Evolutionary conservation across 2,329 filamentous ascomycete species (phyloP), one percentile per base, ranked within the genome.

Genomic region (Aspergillus sp.): DNA sequence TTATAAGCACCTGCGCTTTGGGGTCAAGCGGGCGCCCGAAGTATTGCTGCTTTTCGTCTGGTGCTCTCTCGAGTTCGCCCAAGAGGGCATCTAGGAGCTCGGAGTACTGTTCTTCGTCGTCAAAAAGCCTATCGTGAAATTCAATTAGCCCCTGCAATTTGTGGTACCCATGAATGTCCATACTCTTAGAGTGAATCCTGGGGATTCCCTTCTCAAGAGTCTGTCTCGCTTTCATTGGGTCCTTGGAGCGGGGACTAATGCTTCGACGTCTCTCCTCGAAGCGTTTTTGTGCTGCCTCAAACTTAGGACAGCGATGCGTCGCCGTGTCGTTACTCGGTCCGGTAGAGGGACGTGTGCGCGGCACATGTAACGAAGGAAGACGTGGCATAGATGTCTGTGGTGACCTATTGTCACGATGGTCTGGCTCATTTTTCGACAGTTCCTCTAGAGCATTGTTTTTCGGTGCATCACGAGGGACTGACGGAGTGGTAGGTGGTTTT

Each of bases 1-100:
- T 79, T 21, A 75, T 68, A 25, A 80, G 64, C n/a, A 78, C 71
- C 55, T 80, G 77, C 3, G 75, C 77, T 58, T 79, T 80, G 50
- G 77, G 62, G 49, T 80, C 77, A 41, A 71, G 57, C 8, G 69
- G 60, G 19, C 67, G 63, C 32, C 63, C 62, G 15, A 64, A 55
- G 38, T 70, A 61, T 32, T 69, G 62, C 48, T 68, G 69, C 51
- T 70, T 72, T 32, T 72, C 72, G 5, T 70, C 66, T 23, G 67
- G 69, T 0, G 70, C 64, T 8, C 67, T 65, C 62, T 78, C 74
- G 13, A 80, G 65, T 42, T 75, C 74, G 10, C 69, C 68, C 23
- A 80, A 60, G 38, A 80, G 64, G 25, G 75, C 75, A 32, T 74
- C 53, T 2, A 80, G 61, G 60, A 79, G 68, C 30, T 73, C 68